These are phyloP conservation scores for Miscanthus lutarioriparius DNA, from an alignment of 176 grass and related monocot species.

Conservation along the genomic window DNA sequence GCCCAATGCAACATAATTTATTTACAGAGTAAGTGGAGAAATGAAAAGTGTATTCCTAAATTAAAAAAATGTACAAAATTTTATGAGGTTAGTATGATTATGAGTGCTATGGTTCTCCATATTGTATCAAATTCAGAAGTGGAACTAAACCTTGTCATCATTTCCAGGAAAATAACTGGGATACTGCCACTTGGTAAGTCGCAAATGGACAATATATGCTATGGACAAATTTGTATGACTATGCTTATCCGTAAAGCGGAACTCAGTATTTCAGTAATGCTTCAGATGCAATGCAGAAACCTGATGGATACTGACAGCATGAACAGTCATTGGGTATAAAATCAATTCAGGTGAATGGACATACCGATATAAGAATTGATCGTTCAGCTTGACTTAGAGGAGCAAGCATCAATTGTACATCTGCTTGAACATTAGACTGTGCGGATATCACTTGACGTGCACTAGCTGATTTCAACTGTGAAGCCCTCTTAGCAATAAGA, in stretches of 20 bases:
- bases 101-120: not conserved
- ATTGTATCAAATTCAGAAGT: slow-evolving; percentile 14
- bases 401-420: slow-evolving; percentile 77
- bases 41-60: not conserved
- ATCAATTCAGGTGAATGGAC: slow-evolving; percentile 35
- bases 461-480: slow-evolving; percentile 72
- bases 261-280: slow-evolving; percentile 12
- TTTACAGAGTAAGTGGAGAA: not conserved
- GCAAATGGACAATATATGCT: slow-evolving; percentile 2
- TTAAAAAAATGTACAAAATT: not conserved
- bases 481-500: slow-evolving; percentile 82
- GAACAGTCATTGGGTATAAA: not conserved
- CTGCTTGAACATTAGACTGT: slow-evolving; percentile 73
- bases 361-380: slow-evolving; percentile 84
- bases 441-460: slow-evolving; percentile 55
- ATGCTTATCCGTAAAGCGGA: slow-evolving; percentile 3
- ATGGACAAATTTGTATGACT: slow-evolving; percentile 4
- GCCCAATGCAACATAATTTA: not conserved
- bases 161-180: slow-evolving; percentile 17
- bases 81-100: not conserved
- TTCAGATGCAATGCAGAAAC: slow-evolving; percentile 12
- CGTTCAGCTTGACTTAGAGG: slow-evolving; percentile 82
- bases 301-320: not conserved
- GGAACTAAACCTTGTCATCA: slow-evolving; percentile 12
- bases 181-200: slow-evolving; percentile 12